These are phyloP conservation scores for Suillus placidus DNA, from an alignment of 768 basidiomycete species.

Conservation along the genomic window DNA sequence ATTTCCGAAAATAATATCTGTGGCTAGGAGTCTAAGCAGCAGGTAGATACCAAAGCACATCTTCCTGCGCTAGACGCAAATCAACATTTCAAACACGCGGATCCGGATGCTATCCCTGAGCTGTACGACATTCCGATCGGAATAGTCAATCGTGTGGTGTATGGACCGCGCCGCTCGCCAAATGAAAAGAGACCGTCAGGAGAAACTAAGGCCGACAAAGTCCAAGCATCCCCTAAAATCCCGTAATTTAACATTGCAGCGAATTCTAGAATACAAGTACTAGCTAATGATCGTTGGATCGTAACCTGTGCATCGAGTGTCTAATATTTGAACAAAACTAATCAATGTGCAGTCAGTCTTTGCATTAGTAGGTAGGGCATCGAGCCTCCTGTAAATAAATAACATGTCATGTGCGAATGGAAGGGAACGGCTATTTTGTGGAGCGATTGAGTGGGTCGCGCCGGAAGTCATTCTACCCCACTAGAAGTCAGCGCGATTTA, in stretches of 20 bases:
- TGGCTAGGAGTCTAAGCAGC: slow-evolving; percentile 16
- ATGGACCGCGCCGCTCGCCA: slow-evolving; percentile 33
- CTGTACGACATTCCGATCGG: slow-evolving; percentile 84
- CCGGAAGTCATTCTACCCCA: slow-evolving; percentile 17
- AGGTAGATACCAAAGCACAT: slow-evolving; percentile 59
- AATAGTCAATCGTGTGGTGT: slow-evolving; percentile 75
- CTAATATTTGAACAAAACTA: not conserved
- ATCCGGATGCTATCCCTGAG: slow-evolving; percentile 55
- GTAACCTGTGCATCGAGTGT: not conserved
- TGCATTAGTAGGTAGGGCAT: not conserved
- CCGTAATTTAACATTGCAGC: not conserved
- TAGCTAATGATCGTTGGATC: not conserved
- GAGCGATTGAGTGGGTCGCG: not conserved
- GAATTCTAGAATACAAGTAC: slow-evolving; percentile 3
- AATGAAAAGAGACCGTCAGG: not conserved
- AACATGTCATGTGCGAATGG: not conserved
- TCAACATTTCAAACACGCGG: slow-evolving; percentile 54
- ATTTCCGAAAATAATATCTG: slow-evolving; percentile 15
- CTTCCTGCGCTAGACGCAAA: slow-evolving; percentile 43
- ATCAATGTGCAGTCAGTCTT: not conserved
- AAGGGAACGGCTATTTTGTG: not conserved
- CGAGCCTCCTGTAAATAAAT: slow-evolving; percentile 3
- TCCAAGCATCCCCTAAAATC: not conserved
- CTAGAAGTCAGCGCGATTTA: not conserved
- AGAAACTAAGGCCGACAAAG: slow-evolving; percentile 1